Percentiles rank a stretch among this genome's conserved stretches.
phyloP scores from a whole-genome alignment of 441 rosid species.

The Hura crepitans region DNA sequence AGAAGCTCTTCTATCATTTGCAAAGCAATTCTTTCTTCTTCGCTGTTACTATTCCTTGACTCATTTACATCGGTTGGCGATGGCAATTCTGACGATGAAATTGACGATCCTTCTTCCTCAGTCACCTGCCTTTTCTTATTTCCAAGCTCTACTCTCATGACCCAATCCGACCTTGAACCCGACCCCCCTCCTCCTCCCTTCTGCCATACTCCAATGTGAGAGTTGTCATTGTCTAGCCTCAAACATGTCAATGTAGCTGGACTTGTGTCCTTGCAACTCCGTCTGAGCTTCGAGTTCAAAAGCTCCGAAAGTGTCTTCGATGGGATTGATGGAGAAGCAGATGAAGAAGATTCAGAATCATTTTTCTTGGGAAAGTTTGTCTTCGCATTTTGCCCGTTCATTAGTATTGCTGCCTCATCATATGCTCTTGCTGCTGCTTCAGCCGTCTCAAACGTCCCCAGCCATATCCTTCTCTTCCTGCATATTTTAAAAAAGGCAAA shows the following conservation, averaged over 20 bases:
- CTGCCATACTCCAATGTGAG: constrained; percentile 90
- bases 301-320: constrained; percentile 35
- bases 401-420: constrained; percentile 72
- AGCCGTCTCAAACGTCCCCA: constrained; percentile 81
- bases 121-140: constrained; percentile 17
- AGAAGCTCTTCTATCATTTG: constrained; percentile 84
- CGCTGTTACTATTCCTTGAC: constrained; percentile 22
- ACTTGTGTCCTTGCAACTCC: constrained; percentile 54
- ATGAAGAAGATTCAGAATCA: not conserved
- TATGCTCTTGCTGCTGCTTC: constrained; percentile 86
- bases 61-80: constrained; percentile 15
- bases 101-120: constrained; percentile 23
- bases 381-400: constrained; percentile 83
- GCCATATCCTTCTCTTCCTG: constrained; percentile 87
- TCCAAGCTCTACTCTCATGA: constrained; percentile 64
- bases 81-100: not conserved
- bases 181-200: constrained; percentile 54
- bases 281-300: constrained; percentile 60
- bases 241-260: constrained; percentile 78
- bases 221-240: constrained; percentile 71
- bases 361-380: constrained; percentile 58
- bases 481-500: not conserved
- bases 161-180: constrained; percentile 51
- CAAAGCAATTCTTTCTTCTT: constrained; percentile 57
- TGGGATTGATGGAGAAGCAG: no score